A percentile compares a stretch with the other conserved stretches of the same genome.
Conservation (phyloP, 2,329 filamentous ascomycete species). For the Cladophialophora bantiana region DNA sequence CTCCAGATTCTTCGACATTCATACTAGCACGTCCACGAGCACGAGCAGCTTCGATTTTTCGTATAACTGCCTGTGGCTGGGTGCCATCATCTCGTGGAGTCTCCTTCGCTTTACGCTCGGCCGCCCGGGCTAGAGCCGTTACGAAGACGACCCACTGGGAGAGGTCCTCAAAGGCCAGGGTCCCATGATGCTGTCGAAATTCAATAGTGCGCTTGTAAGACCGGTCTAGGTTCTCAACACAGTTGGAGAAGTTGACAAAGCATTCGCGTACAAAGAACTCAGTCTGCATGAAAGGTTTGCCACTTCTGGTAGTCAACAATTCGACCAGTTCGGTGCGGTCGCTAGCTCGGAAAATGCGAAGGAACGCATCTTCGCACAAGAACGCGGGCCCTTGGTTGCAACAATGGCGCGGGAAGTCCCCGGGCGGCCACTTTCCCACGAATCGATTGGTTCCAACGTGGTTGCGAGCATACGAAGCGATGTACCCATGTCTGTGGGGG, state of each 20-base stretch:
- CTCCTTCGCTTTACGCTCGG: constrained; percentile 15
- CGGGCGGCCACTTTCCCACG: neutral
- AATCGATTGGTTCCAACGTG: constrained; percentile 11
- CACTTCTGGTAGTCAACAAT: neutral
- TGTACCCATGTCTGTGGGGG: neutral
- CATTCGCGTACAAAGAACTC: constrained; percentile 1
- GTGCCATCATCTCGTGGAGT: neutral
- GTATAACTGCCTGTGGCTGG: neutral
- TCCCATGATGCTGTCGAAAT: constrained; percentile 20
- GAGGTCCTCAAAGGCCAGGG: neutral
- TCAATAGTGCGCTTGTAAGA: constrained; percentile 4
- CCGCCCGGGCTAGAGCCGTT: neutral
- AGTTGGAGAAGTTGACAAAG: constrained; percentile 16
- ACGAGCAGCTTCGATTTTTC: neutral
- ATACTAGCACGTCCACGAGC: too few species aligned
- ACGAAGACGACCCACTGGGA: constrained; percentile 9
- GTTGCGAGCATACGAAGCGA: neutral
- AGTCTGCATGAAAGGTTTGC: neutral
- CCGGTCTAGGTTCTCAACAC: neutral
- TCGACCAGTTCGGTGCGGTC: neutral
- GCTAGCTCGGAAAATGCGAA: constrained; percentile 2
- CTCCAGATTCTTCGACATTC: neutral
- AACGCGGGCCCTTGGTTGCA: neutral
- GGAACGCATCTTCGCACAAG: constrained; percentile 2
- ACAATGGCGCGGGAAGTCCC: neutral